Evolutionary conservation across 208 protist genomes (phyloP).

Genomic region (Crithidia expoeki): DNA sequence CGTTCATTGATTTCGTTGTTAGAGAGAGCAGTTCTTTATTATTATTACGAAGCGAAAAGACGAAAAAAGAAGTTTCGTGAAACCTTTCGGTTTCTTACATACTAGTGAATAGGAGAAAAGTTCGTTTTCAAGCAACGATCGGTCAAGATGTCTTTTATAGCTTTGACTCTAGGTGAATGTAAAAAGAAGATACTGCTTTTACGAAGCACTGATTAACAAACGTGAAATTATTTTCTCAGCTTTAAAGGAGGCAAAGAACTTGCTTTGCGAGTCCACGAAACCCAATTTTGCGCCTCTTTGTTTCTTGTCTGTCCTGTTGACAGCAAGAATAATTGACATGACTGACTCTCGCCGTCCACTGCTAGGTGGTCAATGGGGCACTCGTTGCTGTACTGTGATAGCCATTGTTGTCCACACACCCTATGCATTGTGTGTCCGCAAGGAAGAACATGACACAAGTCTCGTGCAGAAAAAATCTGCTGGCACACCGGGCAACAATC

Average conservation of each 20-base stretch:
- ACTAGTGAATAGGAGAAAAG: too few species aligned
- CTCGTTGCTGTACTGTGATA: constrained; percentile 57
- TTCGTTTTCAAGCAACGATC: too few species aligned
- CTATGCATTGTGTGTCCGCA: constrained; percentile 82
- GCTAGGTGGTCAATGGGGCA: constrained; percentile 72
- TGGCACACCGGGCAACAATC: constrained; percentile 71
- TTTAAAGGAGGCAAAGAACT: background rate
- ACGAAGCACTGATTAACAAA: too few species aligned
- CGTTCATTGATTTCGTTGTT: too few species aligned
- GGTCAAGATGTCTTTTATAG: too few species aligned
- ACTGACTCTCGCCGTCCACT: background rate
- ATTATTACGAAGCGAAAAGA: too few species aligned
- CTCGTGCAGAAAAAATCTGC: constrained; percentile 36
- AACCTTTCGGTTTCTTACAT: too few species aligned
- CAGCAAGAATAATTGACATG: background rate
- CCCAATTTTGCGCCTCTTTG: background rate
- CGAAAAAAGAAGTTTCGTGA: too few species aligned
- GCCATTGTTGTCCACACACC: constrained; percentile 61
- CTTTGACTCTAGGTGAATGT: too few species aligned
- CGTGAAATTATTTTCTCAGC: too few species aligned
- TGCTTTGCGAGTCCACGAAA: background rate
- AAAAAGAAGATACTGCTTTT: too few species aligned
- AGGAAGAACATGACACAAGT: constrained; percentile 52
- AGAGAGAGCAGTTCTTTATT: too few species aligned
- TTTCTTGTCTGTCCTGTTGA: background rate